Base-by-base conservation (phyloP, 2,329 filamentous ascomycete species). In the Beauveria australis region DNA sequence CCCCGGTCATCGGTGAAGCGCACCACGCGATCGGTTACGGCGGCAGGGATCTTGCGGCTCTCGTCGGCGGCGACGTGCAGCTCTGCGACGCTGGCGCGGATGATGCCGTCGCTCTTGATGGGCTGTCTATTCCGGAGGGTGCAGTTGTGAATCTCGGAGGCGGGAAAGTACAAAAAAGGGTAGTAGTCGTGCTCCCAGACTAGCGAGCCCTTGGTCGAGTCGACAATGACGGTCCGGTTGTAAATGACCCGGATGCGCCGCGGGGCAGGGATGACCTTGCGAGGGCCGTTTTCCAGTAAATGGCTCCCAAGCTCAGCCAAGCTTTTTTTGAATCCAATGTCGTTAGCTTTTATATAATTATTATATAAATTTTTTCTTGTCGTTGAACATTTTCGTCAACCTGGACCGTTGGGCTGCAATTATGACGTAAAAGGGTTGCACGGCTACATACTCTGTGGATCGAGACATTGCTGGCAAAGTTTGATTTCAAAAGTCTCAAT, bases 131-230 rank as follows among this genome's bases (percentile, higher is more conserved):
- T 71, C 5, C 49, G 63, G 37, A 66, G 56, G 5, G 64, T 66
- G 55, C 69, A 70, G n/a, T 71, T 66, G 10, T 61, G 67, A 5
- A 76, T 61, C 44, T 69, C 71, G 0, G 62, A 48, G 0, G 57
- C 53, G 0, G 75, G 75, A 3, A 80, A 66, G 59, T 79, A 79
- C 61, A 74, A 76, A 28, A 80, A 73, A 1, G 79, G 79, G 65
- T 80, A 82, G 59, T 69, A 75, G 1, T 75, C 72, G 62, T 82
- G 78, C 65, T 79, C 76, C 76, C 76, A 79, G 9, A 78, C 71
- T 60, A 71, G 73, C 18, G 70, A 57, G 2, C 73, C 75, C 24
- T 68, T 62, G 1, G 68, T 71, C 0, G 75, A 75, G 61, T 78
- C 76, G 18, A 74, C 69, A 26, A 75, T 70, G 60, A 66, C 66